Evolutionary conservation across 2,329 filamentous ascomycete genomes (phyloP).

Genomic region (Stagonosporopsis vannaccii): DNA sequence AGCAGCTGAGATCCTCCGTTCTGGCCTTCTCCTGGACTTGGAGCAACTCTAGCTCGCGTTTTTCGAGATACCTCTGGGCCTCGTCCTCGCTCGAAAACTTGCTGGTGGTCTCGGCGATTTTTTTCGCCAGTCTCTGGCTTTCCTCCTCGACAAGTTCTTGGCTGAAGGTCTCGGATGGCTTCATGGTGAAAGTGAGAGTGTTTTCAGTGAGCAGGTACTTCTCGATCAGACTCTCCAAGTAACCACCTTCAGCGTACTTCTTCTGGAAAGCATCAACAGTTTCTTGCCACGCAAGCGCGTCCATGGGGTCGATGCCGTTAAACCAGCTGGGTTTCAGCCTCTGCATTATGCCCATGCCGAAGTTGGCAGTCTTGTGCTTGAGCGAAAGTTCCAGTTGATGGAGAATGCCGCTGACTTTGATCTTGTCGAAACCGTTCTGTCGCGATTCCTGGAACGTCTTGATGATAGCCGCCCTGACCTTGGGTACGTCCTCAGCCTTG

Average conservation of each 20-base stretch:
- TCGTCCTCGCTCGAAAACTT: conserved; percentile 74
- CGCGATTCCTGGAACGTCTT: conserved; percentile 74
- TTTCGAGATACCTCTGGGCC: conserved; percentile 74
- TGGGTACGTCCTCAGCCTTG: conserved; percentile 76
- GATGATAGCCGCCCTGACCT: conserved; percentile 76
- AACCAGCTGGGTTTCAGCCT: conserved; percentile 93
- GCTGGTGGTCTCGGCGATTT: conserved; percentile 74
- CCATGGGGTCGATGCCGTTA: conserved; percentile 90
- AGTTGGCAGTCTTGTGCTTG: conserved; percentile 96
- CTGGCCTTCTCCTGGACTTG: conserved; percentile 84
- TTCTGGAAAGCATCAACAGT: conserved; percentile 83
- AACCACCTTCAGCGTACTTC: conserved; percentile 75
- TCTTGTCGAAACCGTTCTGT: conserved; percentile 81
- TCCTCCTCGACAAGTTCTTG: conserved; percentile 80
- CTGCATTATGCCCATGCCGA: conserved; percentile 90
- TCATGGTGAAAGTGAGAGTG: conserved; percentile 92
- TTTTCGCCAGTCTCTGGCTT: conserved; percentile 72
- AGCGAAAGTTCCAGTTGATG: conserved; percentile 92
- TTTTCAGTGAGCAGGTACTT: conserved; percentile 91
- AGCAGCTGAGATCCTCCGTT: conserved; percentile 82
- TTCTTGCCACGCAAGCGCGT: conserved; percentile 89
- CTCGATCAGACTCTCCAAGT: conserved; percentile 83
- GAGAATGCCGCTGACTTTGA: conserved; percentile 91
- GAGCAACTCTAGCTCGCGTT: conserved; percentile 80
- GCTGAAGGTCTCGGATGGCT: conserved; percentile 77